Base-by-base conservation (phyloP, 139 green algal genomes). In the Chlamydomonas schloesseri region DNA sequence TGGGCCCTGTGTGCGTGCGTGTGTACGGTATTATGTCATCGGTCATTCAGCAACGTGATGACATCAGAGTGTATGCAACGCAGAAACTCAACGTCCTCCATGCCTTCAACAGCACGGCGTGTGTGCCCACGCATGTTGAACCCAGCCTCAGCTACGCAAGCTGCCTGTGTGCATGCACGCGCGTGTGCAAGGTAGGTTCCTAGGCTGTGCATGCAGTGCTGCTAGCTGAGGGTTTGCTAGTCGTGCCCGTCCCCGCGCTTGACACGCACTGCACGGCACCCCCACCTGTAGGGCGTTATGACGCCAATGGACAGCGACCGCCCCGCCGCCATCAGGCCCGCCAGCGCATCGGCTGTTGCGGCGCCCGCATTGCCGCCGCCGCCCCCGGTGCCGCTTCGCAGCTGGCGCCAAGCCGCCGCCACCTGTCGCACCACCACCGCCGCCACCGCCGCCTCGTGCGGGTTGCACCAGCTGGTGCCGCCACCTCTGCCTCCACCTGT, bases 241-340 rank as follows among this genome's bases (percentile, higher is more conserved):
- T n/a, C n/a, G n/a, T n/a, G n/a, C n/a, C n/a, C n/a, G n/a, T n/a
- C n/a, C n/a, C n/a, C n/a, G n/a, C n/a, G n/a, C n/a, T n/a, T n/a
- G n/a, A n/a, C n/a, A n/a, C n/a, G n/a, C n/a, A n/a, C n/a, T n/a
- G n/a, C n/a, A n/a, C 8, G 42, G 42, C 42, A 8, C 8, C 42
- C 42, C 20, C 15, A 82, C 75, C 57, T 71, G 75, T 84, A 84
- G 6, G 77, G 77, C 14, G 62, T 28, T 13, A 84, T 84, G 62
- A 84, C 64, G 42, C 77, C 77, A 8, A 84, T n/a, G 23, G 42
- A n/a, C 77, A 84, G 76, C 36, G 0, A 14, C 8, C 76, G 31
- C 14, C 13, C 64, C 26, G 64, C 26, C 64, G 47, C 14, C 58
- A 73, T 31, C 73, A 79, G 72, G 9, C 34, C 70, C 36, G 31